These are phyloP conservation scores for Teratosphaeria zuluensis DNA, from an alignment of 2,329 filamentous ascomycete species.

Conservation along the genomic window DNA sequence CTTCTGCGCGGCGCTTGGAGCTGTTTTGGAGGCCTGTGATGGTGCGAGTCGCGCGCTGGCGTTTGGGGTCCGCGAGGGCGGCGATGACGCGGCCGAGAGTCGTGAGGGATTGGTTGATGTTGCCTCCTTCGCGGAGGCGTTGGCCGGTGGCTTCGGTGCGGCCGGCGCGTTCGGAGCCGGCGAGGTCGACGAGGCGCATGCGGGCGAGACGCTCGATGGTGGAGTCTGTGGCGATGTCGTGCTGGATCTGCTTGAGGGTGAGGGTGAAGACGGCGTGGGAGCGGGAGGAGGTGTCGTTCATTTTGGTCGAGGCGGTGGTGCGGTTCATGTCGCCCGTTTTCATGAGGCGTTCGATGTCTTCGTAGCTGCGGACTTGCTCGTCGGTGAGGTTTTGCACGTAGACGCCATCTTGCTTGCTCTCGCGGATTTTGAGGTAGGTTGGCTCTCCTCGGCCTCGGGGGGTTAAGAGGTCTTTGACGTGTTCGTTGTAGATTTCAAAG, in stretches of 20 bases:
- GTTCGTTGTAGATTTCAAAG: conserved; percentile 99
- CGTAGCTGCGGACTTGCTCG: conserved; percentile 75
- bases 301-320: conserved; percentile 89
- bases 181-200: conserved; percentile 89
- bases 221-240: conserved; percentile 94
- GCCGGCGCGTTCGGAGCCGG: conserved; percentile 89
- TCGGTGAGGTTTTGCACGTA: conserved; percentile 97
- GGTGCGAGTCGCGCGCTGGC: conserved; percentile 30
- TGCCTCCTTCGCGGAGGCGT: conserved; percentile 84
- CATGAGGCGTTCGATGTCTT: conserved; percentile 86
- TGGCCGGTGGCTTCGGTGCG: conserved; percentile 89
- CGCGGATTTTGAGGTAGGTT: conserved; percentile 92
- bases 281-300: conserved; percentile 97
- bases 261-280: conserved; percentile 98
- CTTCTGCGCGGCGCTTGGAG: conserved; percentile 24
- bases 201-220: conserved; percentile 90
- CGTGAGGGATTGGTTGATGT: conserved; percentile 98
- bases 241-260: conserved; percentile 94
- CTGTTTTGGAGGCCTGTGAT: conserved; percentile 35
- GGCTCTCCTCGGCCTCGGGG: conserved; percentile 60
- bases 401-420: conserved; percentile 87
- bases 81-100: conserved; percentile 94
- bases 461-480: conserved; percentile 85
- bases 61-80: conserved; percentile 65
- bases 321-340: conserved; percentile 77